Conservation (phyloP, 257 asterid species). For the Rhazya stricta region DNA sequence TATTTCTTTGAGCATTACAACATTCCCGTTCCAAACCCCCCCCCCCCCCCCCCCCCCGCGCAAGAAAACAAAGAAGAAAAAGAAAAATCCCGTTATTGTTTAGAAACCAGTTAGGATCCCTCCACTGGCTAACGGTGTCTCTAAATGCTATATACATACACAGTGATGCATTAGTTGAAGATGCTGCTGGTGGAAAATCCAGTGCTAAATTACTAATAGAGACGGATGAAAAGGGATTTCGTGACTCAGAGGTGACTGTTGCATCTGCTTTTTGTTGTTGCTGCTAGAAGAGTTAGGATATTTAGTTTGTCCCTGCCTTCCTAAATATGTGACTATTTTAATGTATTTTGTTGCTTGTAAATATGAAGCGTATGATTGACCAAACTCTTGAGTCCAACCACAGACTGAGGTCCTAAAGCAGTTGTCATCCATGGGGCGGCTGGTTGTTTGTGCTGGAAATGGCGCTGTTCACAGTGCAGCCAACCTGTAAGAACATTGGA, state of each 20-base stretch:
- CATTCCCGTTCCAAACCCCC: not conserved
- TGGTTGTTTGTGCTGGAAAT: slow-evolving; percentile 90
- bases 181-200: slow-evolving; percentile 75
- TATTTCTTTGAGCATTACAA: slow-evolving; percentile 10
- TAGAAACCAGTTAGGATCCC: not conserved
- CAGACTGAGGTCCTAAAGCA: slow-evolving; percentile 94
- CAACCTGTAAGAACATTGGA: slow-evolving; percentile 56
- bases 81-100: not conserved
- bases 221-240: slow-evolving; percentile 65
- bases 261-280: slow-evolving; percentile 4
- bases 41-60: not conserved
- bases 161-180: slow-evolving; percentile 81
- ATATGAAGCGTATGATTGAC: slow-evolving; percentile 17
- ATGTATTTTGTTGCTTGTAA: slow-evolving; percentile 11
- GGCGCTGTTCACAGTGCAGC: slow-evolving; percentile 75
- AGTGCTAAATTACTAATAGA: slow-evolving; percentile 46
- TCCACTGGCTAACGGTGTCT: not conserved
- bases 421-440: slow-evolving; percentile 93
- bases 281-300: not conserved
- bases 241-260: slow-evolving; percentile 59
- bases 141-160: not conserved
- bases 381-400: slow-evolving; percentile 13
- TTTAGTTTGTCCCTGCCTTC: not conserved
- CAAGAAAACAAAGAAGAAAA: not conserved
- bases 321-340: slow-evolving; percentile 1